Conservation (phyloP, 2,329 filamentous ascomycete species). For the Lachnellula hyalina region DNA sequence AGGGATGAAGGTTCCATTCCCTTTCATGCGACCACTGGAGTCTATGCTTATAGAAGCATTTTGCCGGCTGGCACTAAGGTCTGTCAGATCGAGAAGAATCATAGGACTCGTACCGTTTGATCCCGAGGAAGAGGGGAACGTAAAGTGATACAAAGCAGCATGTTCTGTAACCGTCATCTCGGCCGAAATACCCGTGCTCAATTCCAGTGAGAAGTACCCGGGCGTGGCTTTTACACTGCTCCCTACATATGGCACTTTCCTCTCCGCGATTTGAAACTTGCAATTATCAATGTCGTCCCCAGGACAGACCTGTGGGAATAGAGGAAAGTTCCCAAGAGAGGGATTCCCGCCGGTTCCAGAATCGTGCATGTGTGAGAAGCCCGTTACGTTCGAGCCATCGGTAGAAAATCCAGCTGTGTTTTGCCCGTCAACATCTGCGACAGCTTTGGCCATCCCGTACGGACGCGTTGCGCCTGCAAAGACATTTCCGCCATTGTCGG, state of each 20-base stretch:
- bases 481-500: conserved; percentile 36
- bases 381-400: conserved; percentile 34
- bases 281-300: conserved; percentile 58
- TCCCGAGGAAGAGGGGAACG: conserved; percentile 43
- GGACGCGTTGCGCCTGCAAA: conserved; percentile 51
- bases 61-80: conserved; percentile 53
- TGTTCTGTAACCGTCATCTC: conserved; percentile 65
- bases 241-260: conserved; percentile 37
- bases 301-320: conserved; percentile 63
- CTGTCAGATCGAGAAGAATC: conserved; percentile 60
- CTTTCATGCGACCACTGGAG: conserved; percentile 55
- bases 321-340: conserved; percentile 67
- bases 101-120: conserved; percentile 43
- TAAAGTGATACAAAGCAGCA: conserved; percentile 61
- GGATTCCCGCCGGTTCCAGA: conserved; percentile 45
- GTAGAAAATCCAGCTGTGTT: conserved; percentile 53
- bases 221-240: conserved; percentile 52
- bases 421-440: conserved; percentile 48
- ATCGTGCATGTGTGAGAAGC: conserved; percentile 36
- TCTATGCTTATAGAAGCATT: conserved; percentile 55
- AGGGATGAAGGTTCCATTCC: conserved; percentile 54
- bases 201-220: conserved; percentile 58
- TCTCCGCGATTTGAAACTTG: conserved; percentile 46
- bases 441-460: conserved; percentile 47
- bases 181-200: conserved; percentile 51